Conservation (phyloP, 2,329 filamentous ascomycete species). For the Fusarium oxysporum region DNA sequence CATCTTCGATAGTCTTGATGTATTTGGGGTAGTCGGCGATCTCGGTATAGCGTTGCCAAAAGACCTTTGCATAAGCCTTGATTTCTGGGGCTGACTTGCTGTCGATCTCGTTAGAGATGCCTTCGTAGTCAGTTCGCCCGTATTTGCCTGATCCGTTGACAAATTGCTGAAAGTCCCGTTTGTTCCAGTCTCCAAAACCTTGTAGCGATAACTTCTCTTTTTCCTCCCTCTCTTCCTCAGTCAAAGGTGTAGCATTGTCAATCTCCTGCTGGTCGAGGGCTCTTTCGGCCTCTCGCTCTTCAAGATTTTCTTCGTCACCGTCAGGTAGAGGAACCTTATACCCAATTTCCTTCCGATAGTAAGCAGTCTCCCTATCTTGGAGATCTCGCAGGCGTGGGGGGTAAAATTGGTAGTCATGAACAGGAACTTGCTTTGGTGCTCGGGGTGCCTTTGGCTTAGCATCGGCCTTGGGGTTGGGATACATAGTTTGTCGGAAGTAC, state of each 20-base stretch:
- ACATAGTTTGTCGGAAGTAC: slow-evolving; percentile 93
- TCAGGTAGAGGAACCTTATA: slow-evolving; percentile 94
- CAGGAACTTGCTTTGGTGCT: slow-evolving; percentile 89
- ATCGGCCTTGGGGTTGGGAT: slow-evolving; percentile 82
- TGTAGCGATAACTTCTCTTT: slow-evolving; percentile 84
- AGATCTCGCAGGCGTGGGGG: slow-evolving; percentile 84
- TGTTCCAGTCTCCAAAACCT: slow-evolving; percentile 95
- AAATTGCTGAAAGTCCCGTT: slow-evolving; percentile 97
- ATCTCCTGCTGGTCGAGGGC: slow-evolving; percentile 91
- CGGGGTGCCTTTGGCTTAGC: slow-evolving; percentile 95
- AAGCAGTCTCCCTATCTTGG: slow-evolving; percentile 96
- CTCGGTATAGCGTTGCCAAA: slow-evolving; percentile 95
- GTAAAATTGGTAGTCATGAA: slow-evolving; percentile 99
- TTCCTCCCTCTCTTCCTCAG: slow-evolving; percentile 87
- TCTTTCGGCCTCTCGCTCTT: slow-evolving; percentile 87
- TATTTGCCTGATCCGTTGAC: slow-evolving; percentile 95
- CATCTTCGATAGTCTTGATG: slow-evolving; percentile 88
- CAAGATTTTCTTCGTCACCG: slow-evolving; percentile 86
- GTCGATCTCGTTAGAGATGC: slow-evolving; percentile 90
- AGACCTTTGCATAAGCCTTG: slow-evolving; percentile 90
- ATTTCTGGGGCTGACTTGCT: slow-evolving; percentile 89
- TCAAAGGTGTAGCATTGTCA: slow-evolving; percentile 88
- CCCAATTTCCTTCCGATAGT: slow-evolving; percentile 93
- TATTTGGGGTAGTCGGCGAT: slow-evolving; percentile 91
- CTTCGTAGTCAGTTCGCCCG: slow-evolving; percentile 85